Percentiles rank a stretch among this genome's conserved stretches.
phyloP scores from a whole-genome alignment of 495 filamentous ascomycete genomes.

The Penicillium manginii region DNA sequence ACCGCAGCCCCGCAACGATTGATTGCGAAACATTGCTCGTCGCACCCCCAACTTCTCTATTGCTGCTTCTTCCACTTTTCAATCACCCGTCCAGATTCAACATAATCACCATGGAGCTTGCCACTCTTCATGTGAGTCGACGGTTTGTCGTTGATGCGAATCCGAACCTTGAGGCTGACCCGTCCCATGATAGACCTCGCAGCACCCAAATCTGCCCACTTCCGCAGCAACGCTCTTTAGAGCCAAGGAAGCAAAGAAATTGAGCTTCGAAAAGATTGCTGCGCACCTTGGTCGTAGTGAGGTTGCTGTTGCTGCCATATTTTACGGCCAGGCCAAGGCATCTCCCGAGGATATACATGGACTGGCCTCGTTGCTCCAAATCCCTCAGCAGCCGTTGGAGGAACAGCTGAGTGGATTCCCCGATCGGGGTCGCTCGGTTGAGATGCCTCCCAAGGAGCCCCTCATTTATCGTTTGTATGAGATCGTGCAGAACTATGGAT shows the following conservation, averaged over 20 bases:
- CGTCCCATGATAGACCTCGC: constrained; percentile 31
- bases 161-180: neutral
- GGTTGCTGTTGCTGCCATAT: constrained; percentile 88
- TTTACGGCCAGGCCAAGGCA: constrained; percentile 90
- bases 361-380: constrained; percentile 67
- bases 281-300: constrained; percentile 79
- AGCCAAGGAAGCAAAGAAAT: constrained; percentile 73
- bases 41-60: neutral
- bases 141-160: neutral
- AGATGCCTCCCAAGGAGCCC: constrained; percentile 94
- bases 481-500: constrained; percentile 97
- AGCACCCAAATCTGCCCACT: constrained; percentile 62
- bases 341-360: constrained; percentile 76
- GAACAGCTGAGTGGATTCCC: constrained; percentile 73
- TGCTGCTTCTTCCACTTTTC: neutral
- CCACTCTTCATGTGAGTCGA: constrained; percentile 44
- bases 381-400: constrained; percentile 60
- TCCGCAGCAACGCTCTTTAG: constrained; percentile 78
- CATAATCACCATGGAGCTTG: constrained; percentile 37
- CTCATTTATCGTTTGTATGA: constrained; percentile 94
- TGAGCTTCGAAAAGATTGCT: constrained; percentile 84
- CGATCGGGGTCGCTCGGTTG: constrained; percentile 78
- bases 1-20: neutral
- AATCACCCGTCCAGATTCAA: neutral
- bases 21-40: neutral